phyloP scores from a whole-genome alignment of 768 basidiomycete species.

The Mycena floridula region DNA sequence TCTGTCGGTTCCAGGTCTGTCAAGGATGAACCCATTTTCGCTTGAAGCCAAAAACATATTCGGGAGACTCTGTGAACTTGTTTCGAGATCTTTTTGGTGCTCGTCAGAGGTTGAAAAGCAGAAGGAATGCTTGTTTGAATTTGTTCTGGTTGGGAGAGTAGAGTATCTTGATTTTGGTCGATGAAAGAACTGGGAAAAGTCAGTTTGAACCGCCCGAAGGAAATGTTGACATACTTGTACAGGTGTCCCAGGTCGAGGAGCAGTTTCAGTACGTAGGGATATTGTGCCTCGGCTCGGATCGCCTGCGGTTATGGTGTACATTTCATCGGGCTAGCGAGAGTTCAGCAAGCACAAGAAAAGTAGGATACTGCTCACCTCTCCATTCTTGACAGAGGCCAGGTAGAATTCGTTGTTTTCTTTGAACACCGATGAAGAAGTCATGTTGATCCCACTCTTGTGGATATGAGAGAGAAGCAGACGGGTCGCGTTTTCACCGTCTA shows the following conservation, averaged over 20 bases:
- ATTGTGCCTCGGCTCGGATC: conserved; percentile 67
- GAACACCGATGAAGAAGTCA: conserved; percentile 18
- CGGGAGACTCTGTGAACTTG: too few species aligned
- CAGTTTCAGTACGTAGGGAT: conserved; percentile 47
- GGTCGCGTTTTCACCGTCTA: conserved; percentile 56
- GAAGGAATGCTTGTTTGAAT: too few species aligned
- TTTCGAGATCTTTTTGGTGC: too few species aligned
- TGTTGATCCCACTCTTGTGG: conserved; percentile 26
- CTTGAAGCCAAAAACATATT: too few species aligned
- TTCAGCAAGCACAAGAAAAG: background rate
- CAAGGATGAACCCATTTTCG: too few species aligned
- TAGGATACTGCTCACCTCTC: conserved; percentile 1
- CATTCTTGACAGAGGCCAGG: conserved; percentile 34
- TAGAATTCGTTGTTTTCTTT: conserved; percentile 56
- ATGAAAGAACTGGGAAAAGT: too few species aligned
- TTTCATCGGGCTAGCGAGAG: conserved; percentile 30
- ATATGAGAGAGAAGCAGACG: conserved; percentile 52
- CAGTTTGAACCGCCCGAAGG: too few species aligned
- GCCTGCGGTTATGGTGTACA: conserved; percentile 61
- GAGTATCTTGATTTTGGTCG: too few species aligned
- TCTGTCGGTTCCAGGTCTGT: too few species aligned
- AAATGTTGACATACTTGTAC: too few species aligned
- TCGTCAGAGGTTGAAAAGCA: too few species aligned
- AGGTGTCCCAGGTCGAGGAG: conserved; percentile 41
- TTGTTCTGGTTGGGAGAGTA: too few species aligned